Evolutionary conservation across 2,329 filamentous ascomycete species (phyloP), one percentile per base, ranked within the genome.

Genomic region (Eurotiales sp.): DNA sequence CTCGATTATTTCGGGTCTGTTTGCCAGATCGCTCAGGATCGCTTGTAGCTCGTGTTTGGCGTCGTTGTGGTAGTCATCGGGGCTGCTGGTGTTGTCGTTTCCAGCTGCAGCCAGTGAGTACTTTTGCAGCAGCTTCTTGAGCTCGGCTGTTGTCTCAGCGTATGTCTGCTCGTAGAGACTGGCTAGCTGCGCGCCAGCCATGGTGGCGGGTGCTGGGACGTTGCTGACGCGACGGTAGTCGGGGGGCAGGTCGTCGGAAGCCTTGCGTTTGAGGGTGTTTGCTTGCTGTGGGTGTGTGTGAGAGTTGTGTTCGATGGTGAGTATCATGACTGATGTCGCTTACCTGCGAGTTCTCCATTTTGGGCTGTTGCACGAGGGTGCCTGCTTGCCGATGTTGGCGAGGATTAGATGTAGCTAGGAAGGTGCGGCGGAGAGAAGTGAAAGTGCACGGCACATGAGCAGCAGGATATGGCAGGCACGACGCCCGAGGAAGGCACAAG

Each of bases 181-280:
- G 2, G 50, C 29, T 29, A 23, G 10, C 22, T 25, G n/a, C 5
- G n/a, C 29, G n/a, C 27, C 23, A 17, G 27, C 8, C n/a, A 2
- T 12, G 19, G 32, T 8, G 7, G 6, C 7, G 17, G 5, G 17
- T 15, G 2, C 21, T 34, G 37, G 4, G 14, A 27, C 17, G 10
- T 23, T 10, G 11, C 22, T 15, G 15, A 10, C n/a, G 34, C 19
- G 36, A 17, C 10, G 7, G 25, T 30, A 2, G 25, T 12, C 3
- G 8, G 17, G 37, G 39, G 7, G 36, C 1, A 49, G 23, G 6
- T 50, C 40, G 15, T 1, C 6, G 7, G 40, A 52, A 22, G 51
- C 51, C 42, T 52, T 52, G 30, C 51, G 51, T 27, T 52, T 52
- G 45, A 27, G 45, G 4, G 45, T 2, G 2, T 41, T 37, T 12